These are phyloP conservation scores for Elasticomyces elasticus DNA, from an alignment of 495 filamentous ascomycete genomes.

Conservation along the genomic window DNA sequence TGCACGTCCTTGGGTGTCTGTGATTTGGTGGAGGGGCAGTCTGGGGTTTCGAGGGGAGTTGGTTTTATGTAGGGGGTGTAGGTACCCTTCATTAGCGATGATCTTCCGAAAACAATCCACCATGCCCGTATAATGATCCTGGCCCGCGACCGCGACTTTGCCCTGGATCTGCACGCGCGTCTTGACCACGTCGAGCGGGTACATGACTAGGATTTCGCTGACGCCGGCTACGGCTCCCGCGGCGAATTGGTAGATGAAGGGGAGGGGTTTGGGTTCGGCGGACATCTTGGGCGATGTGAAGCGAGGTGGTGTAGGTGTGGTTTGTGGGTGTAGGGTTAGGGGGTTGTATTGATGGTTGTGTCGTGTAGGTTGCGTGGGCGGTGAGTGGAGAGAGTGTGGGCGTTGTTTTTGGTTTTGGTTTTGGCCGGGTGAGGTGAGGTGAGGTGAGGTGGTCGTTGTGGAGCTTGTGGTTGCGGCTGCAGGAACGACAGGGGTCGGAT, in stretches of 20 bases:
- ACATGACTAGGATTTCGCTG: constrained; percentile 66
- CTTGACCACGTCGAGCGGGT: constrained; percentile 96
- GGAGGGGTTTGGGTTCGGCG: constrained; percentile 55
- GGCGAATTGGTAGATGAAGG: constrained; percentile 77
- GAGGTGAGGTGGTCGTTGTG: too few relatives aligned
- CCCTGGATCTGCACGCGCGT: constrained; percentile 88
- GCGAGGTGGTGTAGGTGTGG: too few relatives aligned
- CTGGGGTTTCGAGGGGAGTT: background rate
- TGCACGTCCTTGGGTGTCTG: too few relatives aligned
- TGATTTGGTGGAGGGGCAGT: too few relatives aligned
- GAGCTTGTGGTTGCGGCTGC: too few relatives aligned
- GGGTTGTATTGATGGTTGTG: too few relatives aligned
- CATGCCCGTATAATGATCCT: constrained; percentile 89
- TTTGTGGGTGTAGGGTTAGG: too few relatives aligned
- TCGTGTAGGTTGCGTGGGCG: too few relatives aligned
- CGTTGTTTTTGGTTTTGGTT: too few relatives aligned
- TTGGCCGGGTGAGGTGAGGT: too few relatives aligned
- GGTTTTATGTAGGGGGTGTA: background rate
- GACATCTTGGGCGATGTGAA: constrained; percentile 49
- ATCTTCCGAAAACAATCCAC: constrained; percentile 96
- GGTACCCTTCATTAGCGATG: constrained; percentile 80
- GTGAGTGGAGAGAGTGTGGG: too few relatives aligned
- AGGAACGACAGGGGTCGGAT: too few relatives aligned
- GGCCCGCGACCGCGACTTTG: constrained; percentile 55
- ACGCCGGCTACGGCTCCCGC: constrained; percentile 85